Conservation (phyloP, 306 rosid genomes). For the Fagus crenata region DNA sequence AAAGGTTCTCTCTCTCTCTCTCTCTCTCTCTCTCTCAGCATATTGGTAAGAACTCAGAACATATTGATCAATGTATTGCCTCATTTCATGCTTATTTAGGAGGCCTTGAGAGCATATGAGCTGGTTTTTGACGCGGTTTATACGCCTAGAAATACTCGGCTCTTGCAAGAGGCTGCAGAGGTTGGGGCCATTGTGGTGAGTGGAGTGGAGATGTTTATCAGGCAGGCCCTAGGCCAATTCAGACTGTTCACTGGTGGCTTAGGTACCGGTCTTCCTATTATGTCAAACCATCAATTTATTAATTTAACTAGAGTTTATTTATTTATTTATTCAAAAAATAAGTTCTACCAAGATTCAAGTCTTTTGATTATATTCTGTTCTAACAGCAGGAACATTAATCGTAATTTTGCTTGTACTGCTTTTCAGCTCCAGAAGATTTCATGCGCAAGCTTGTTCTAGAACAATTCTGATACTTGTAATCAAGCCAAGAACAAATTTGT, state of each 20-base stretch:
- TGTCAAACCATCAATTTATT: background rate
- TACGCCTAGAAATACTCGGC: conserved; percentile 42
- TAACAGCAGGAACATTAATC: background rate
- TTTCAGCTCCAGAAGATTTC: conserved; percentile 52
- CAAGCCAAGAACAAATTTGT: background rate
- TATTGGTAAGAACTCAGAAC: background rate
- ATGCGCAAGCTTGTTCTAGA: conserved; percentile 41
- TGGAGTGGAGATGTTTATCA: conserved; percentile 51
- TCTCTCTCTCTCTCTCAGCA: background rate
- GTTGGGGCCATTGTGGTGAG: conserved; percentile 40
- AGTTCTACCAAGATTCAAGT: background rate
- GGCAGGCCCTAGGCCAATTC: conserved; percentile 51
- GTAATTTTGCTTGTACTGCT: conserved; percentile 1
- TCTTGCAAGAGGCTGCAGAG: conserved; percentile 45
- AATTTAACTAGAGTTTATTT: background rate
- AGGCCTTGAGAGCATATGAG: conserved; percentile 36
- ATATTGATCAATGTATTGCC: background rate
- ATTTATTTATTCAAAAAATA: background rate
- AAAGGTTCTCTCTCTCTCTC: conserved; percentile 29
- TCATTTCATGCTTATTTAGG: conserved; percentile 24
- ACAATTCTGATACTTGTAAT: conserved; percentile 33
- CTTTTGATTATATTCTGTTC: background rate
- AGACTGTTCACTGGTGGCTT: conserved; percentile 37
- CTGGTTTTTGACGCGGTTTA: conserved; percentile 52
- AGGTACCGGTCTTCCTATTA: conserved; percentile 18